Percentiles rank a stretch among this genome's conserved stretches.
Conservation (phyloP, 371 early-diverging fungal genomes). For the Conidiobolus incongruus region DNA sequence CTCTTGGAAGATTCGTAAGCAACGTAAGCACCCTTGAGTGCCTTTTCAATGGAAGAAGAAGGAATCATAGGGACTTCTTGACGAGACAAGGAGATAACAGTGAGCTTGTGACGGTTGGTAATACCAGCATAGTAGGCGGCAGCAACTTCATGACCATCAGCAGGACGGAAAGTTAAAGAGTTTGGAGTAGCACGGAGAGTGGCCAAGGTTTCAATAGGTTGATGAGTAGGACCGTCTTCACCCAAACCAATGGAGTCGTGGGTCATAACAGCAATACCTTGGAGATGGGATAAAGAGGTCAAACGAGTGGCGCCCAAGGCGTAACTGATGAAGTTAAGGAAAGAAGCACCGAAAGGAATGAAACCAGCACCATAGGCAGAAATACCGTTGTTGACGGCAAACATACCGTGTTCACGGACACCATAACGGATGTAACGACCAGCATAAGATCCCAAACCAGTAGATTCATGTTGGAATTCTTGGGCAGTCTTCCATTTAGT, state of each 20-base stretch:
- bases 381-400: slow-evolving; percentile 90
- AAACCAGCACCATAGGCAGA: slow-evolving; percentile 60
- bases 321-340: slow-evolving; percentile 89
- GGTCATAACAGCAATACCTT: slow-evolving; percentile 92
- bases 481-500: slow-evolving; percentile 85
- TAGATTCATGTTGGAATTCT: slow-evolving; percentile 70
- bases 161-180: slow-evolving; percentile 73
- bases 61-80: slow-evolving; percentile 87
- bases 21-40: slow-evolving; percentile 59
- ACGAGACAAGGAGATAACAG: slow-evolving; percentile 80
- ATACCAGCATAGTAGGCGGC: slow-evolving; percentile 76
- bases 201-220: slow-evolving; percentile 96
- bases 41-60: slow-evolving; percentile 55
- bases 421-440: slow-evolving; percentile 94
- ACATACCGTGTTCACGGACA: slow-evolving; percentile 99
- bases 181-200: slow-evolving; percentile 90
- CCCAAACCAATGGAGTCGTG: slow-evolving; percentile 98
- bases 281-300: slow-evolving; percentile 68
- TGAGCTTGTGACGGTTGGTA: slow-evolving; percentile 40
- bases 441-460: slow-evolving; percentile 45
- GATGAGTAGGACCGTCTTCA: slow-evolving; percentile 99
- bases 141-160: slow-evolving; percentile 91
- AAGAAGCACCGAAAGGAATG: slow-evolving; percentile 88
- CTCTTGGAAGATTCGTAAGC: slow-evolving; percentile 28
- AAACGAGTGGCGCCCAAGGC: slow-evolving; percentile 74